Evolutionary conservation across 2,329 filamentous ascomycete species (phyloP).

Genomic region (Cadophora malorum): DNA sequence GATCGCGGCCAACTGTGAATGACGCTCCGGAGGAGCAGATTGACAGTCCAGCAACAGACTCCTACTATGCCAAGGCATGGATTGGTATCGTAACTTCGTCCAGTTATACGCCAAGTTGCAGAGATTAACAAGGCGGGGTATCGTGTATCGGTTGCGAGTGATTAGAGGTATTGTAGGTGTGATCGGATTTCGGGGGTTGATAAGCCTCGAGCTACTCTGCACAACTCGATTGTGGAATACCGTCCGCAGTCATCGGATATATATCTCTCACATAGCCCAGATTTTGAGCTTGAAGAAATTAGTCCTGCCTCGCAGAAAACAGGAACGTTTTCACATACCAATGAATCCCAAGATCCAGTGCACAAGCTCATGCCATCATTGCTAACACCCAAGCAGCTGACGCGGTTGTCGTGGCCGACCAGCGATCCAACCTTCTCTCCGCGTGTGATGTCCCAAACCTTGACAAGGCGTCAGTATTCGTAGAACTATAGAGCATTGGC

Average conservation of each 20-base stretch:
- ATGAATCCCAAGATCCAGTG: slow-evolving; percentile 98
- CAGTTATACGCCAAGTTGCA: slow-evolving; percentile 50
- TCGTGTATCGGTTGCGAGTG: slow-evolving; percentile 46
- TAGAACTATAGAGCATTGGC: not conserved
- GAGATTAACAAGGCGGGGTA: slow-evolving; percentile 49
- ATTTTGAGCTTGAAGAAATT: slow-evolving; percentile 73
- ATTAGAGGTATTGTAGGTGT: slow-evolving; percentile 46
- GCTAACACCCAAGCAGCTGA: slow-evolving; percentile 98
- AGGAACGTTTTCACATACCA: slow-evolving; percentile 67
- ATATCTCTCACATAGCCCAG: slow-evolving; percentile 65
- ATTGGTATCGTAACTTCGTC: slow-evolving; percentile 56
- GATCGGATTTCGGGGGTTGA: slow-evolving; percentile 30
- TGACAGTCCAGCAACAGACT: slow-evolving; percentile 43
- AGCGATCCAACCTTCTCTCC: slow-evolving; percentile 97
- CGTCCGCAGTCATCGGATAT: slow-evolving; percentile 34
- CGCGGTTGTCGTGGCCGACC: slow-evolving; percentile 97
- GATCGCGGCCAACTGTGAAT: slow-evolving; percentile 40
- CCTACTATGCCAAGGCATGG: slow-evolving; percentile 46
- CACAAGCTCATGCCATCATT: slow-evolving; percentile 99
- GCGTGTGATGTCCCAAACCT: slow-evolving; percentile 98
- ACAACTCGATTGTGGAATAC: slow-evolving; percentile 36
- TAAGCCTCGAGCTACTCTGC: slow-evolving; percentile 38
- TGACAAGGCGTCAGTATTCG: slow-evolving; percentile 28
- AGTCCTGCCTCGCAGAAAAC: slow-evolving; percentile 33
- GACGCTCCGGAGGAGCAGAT: slow-evolving; percentile 35